Evolutionary conservation across 2,329 filamentous ascomycete species (phyloP).

Genomic region (Aureobasidium sp.): DNA sequence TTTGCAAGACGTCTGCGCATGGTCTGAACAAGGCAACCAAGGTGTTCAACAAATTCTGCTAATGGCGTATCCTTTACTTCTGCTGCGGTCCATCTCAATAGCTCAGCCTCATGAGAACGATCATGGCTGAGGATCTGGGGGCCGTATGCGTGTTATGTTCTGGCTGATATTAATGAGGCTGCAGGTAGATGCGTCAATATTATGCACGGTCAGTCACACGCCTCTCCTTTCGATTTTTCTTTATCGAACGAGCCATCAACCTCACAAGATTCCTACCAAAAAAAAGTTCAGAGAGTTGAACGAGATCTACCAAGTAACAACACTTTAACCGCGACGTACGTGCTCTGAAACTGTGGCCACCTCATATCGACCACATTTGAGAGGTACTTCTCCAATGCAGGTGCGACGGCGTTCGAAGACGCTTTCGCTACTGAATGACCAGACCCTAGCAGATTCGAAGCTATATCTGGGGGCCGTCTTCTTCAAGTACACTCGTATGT

Average conservation of each 20-base stretch:
- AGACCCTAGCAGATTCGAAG: neutral
- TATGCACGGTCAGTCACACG: conserved; percentile 4
- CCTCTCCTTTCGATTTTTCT: neutral
- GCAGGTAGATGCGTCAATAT: conserved; percentile 1
- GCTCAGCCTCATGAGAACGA: neutral
- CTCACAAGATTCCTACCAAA: neutral
- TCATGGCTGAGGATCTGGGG: neutral
- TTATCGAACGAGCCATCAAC: neutral
- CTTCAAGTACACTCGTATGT: neutral
- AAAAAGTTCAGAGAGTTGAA: neutral
- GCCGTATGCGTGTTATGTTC: neutral
- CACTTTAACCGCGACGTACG: neutral
- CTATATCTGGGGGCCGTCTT: neutral
- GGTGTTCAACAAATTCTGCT: neutral
- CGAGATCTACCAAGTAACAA: neutral
- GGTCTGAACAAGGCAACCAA: neutral
- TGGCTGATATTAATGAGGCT: neutral
- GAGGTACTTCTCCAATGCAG: neutral
- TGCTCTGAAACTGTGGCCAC: neutral
- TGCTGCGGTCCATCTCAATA: neutral
- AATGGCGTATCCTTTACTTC: neutral
- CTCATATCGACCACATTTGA: neutral
- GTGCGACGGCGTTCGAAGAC: neutral
- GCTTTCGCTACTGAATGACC: neutral
- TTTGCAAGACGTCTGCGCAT: neutral